phyloP scores from a whole-genome alignment of 2,329 filamentous ascomycete species.

The Lasiodiplodia sp. region DNA sequence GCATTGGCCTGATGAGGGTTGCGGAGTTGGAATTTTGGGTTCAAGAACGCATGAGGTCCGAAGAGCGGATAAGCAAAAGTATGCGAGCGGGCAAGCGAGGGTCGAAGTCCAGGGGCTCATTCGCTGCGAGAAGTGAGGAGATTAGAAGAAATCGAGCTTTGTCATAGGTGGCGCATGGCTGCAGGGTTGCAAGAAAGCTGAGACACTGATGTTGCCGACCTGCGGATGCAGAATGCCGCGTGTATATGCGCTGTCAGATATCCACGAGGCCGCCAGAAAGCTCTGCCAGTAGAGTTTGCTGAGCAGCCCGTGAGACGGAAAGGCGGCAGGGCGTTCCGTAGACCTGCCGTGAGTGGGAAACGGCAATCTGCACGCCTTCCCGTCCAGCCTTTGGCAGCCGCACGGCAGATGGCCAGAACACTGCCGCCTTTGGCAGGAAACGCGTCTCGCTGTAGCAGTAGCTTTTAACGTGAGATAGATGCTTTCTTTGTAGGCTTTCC shows the following conservation, averaged over 20 bases:
- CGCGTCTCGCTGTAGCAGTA: background rate
- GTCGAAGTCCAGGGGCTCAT: background rate
- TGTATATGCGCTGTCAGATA: constrained; percentile 10
- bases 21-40: constrained; percentile 13
- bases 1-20: background rate
- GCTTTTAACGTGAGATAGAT: background rate
- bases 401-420: background rate
- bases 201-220: constrained; percentile 12
- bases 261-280: background rate
- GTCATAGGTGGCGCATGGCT: background rate
- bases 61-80: background rate
- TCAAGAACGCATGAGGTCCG: background rate
- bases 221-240: constrained; percentile 2
- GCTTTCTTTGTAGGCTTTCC: background rate
- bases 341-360: background rate
- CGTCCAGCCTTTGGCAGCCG: constrained; percentile 1
- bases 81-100: constrained; percentile 1
- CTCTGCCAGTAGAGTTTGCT: constrained; percentile 12
- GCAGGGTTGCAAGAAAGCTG: constrained; percentile 11
- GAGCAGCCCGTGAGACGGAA: background rate
- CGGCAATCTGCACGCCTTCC: background rate
- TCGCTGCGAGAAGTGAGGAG: constrained; percentile 7
- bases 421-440: background rate
- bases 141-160: background rate
- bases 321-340: constrained; percentile 1